Base-by-base conservation (phyloP, 768 basidiomycete genomes). In the Fistulinella prunicolor region DNA sequence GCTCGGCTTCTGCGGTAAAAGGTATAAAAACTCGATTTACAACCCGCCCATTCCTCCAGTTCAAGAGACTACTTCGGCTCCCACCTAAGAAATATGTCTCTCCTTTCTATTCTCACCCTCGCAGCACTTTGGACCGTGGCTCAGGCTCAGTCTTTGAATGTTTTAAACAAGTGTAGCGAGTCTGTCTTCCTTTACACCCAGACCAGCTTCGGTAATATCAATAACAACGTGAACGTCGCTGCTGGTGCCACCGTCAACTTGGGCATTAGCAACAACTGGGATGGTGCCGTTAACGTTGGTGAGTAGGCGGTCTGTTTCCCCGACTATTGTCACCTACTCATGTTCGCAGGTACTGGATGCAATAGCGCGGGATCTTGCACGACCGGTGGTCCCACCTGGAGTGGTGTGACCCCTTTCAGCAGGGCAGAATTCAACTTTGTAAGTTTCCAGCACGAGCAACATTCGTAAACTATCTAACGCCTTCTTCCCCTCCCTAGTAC, bases 381-480 rank as follows among this genome's bases (percentile, higher is more conserved):
- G 26, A 68, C 64, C 1, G 66, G 64, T 39, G 61, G 64, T 16
- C 64, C 64, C 35, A 54, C 56, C 45, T 65, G 64, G 64, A 9
- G 63, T 14, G 66, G 66, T 43, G 45, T 37, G 19, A 65, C 63
- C 2, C 66, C 66, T 3, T 66, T 66, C 49, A 66, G 64, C 44
- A 61, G 64, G 30, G 66, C 66, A 9, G 64, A 65, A 44, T 68
- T 65, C 52, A 65, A 67, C 51, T 65, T 61, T 38, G 65, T 67
- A 47, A 23, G 58, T 36, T 35, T 24, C 20, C 14, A 20, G 23
- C 35, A 7, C 32, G 9, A 10, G 4, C 1, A n/a, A 16, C 5
- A 13, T 32, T 38, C 26, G 10, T 41, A 21, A 6, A 2, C 4
- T 16, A 0, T 28, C 21, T 1, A 28, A 29, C 28, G 10, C 7